Evolutionary conservation across 345 rosid species (phyloP).

Genomic region (Eucalyptus polybractea): DNA sequence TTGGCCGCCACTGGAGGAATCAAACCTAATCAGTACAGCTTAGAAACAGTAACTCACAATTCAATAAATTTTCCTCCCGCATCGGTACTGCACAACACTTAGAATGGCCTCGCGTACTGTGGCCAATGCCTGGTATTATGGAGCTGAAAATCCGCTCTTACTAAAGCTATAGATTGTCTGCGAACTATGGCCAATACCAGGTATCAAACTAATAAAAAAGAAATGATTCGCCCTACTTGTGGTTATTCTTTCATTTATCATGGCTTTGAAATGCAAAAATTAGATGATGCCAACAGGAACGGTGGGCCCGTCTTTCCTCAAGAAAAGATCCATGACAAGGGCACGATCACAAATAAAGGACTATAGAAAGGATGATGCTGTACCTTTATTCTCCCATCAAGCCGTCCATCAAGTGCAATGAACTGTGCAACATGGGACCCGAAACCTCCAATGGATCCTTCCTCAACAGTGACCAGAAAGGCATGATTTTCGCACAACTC

Average conservation of each 20-base stretch:
- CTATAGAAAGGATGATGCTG: not conserved
- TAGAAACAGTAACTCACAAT: not conserved
- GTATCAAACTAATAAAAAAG: not conserved
- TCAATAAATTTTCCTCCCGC: not conserved
- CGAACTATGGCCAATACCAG: not conserved
- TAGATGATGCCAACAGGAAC: not conserved
- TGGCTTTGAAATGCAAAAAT: not conserved
- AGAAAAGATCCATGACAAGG: not conserved
- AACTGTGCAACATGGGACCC: conserved; percentile 89
- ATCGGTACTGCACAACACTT: not conserved
- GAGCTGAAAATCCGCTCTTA: not conserved
- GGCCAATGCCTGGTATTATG: not conserved
- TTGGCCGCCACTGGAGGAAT: conserved; percentile 80
- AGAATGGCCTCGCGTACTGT: not conserved
- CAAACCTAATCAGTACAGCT: not conserved
- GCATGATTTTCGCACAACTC: conserved; percentile 57
- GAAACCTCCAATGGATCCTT: conserved; percentile 86
- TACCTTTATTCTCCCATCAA: conserved; percentile 76
- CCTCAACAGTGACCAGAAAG: conserved; percentile 77
- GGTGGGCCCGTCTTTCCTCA: not conserved
- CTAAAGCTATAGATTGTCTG: not conserved
- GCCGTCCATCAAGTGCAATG: conserved; percentile 84
- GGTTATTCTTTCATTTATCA: not conserved
- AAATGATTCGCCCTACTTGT: not conserved
- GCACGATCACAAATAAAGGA: not conserved